These are phyloP conservation scores for Eragrostis nindensis DNA, from an alignment of 176 grass and related monocot genomes.

Conservation along the genomic window DNA sequence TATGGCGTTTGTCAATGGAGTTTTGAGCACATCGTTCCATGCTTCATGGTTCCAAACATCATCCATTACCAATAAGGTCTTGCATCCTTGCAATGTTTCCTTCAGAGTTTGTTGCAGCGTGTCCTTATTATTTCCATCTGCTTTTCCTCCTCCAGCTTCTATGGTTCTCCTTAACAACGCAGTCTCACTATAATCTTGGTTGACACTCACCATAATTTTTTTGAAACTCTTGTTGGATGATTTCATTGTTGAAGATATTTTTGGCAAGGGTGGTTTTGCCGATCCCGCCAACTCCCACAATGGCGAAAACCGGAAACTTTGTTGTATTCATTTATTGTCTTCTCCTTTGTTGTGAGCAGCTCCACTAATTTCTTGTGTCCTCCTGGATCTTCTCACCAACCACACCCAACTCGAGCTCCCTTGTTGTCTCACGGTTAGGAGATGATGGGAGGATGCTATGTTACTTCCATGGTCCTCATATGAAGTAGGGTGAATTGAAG, in stretches of 20 bases:
- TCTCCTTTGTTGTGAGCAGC: background rate
- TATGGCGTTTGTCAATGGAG: background rate
- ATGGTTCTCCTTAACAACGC: background rate
- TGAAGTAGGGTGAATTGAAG: background rate
- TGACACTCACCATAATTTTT: conserved; percentile 46
- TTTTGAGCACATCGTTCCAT: background rate
- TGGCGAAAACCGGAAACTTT: background rate
- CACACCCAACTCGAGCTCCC: background rate
- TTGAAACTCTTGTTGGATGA: background rate
- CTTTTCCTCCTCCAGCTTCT: background rate
- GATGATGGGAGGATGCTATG: background rate
- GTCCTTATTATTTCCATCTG: fast-evolving
- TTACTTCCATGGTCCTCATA: background rate
- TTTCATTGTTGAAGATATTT: conserved; percentile 22
- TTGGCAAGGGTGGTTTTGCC: conserved; percentile 58
- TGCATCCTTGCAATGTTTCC: background rate
- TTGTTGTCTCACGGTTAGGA: background rate
- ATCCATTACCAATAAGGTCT: conserved; percentile 10
- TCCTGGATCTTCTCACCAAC: conserved; percentile 38
- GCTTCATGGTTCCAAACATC: background rate
- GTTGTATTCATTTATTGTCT: background rate
- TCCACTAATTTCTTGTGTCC: conserved; percentile 22
- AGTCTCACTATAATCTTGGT: background rate
- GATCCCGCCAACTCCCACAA: conserved; percentile 41
- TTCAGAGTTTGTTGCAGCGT: background rate